These are phyloP conservation scores for Akanthomyces muscarius DNA, from an alignment of 2,329 filamentous ascomycete genomes.

Conservation along the genomic window DNA sequence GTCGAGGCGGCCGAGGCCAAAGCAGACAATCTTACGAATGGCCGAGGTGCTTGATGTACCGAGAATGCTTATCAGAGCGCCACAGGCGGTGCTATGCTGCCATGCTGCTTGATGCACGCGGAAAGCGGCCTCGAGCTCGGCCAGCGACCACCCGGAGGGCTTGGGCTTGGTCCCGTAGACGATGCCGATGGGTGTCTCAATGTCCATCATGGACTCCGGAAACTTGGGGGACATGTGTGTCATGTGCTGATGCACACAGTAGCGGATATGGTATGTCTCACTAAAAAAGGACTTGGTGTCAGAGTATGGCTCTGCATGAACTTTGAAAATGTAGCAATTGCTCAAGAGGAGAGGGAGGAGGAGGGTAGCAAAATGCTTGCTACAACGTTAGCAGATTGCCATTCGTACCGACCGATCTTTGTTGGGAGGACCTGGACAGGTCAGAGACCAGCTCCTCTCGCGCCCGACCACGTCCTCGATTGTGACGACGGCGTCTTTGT, in stretches of 20 bases:
- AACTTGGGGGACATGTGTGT: not conserved
- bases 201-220: not conserved
- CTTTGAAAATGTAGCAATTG: not conserved
- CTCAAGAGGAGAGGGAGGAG: not conserved
- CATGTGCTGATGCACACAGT: not conserved
- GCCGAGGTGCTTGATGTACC: not conserved
- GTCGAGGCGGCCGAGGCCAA: constrained; percentile 12
- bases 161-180: not conserved
- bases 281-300: not conserved
- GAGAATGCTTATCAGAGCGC: not conserved
- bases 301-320: too few species aligned
- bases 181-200: not conserved
- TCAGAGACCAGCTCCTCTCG: not conserved
- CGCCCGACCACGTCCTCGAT: not conserved
- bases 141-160: not conserved
- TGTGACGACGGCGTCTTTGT: not conserved
- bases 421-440: too few species aligned
- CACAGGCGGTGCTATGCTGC: not conserved
- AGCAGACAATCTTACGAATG: constrained; percentile 10
- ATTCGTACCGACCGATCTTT: not conserved
- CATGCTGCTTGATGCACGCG: not conserved
- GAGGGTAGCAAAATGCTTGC: not conserved
- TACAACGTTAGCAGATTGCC: not conserved
- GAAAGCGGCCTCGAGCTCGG: not conserved
- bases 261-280: not conserved